Percentiles rank a stretch among this genome's conserved stretches.
Conservation (phyloP, 2,329 filamentous ascomycete genomes). For the Diaporthe caulivora region DNA sequence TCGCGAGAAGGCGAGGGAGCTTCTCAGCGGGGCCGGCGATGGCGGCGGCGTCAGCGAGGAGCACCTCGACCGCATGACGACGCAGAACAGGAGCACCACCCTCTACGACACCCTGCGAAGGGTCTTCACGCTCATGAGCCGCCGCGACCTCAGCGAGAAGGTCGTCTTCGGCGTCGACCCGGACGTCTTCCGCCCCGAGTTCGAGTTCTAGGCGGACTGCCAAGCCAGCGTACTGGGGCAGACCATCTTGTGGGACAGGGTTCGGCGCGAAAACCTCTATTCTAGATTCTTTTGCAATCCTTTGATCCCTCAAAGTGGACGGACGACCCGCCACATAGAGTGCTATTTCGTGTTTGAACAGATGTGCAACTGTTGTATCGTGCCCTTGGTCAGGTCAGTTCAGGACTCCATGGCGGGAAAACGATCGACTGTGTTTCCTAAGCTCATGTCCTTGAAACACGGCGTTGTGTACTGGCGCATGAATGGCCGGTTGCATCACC, state of each 20-base stretch:
- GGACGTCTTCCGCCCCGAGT: constrained; percentile 87
- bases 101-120: constrained; percentile 93
- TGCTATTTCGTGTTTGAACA: neutral
- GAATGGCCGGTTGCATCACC: neutral
- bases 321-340: too few species aligned
- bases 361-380: neutral
- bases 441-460: neutral
- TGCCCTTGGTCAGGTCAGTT: too few species aligned
- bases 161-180: constrained; percentile 93
- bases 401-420: too few species aligned
- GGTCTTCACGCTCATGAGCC: constrained; percentile 96
- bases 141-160: constrained; percentile 87
- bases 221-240: neutral
- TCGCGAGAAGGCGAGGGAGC: constrained; percentile 84
- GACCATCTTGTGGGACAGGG: neutral
- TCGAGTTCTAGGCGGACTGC: constrained; percentile 65
- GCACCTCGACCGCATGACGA: constrained; percentile 87
- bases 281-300: too few species aligned
- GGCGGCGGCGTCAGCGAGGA: constrained; percentile 69
- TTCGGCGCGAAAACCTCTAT: too few species aligned
- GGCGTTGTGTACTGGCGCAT: too few species aligned
- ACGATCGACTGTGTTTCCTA: too few species aligned
- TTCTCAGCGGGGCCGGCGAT: constrained; percentile 71
- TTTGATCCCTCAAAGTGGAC: too few species aligned
- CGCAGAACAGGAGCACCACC: constrained; percentile 96